Evolutionary conservation across 2,329 filamentous ascomycete species (phyloP).

Genomic region (Onygenales sp.): DNA sequence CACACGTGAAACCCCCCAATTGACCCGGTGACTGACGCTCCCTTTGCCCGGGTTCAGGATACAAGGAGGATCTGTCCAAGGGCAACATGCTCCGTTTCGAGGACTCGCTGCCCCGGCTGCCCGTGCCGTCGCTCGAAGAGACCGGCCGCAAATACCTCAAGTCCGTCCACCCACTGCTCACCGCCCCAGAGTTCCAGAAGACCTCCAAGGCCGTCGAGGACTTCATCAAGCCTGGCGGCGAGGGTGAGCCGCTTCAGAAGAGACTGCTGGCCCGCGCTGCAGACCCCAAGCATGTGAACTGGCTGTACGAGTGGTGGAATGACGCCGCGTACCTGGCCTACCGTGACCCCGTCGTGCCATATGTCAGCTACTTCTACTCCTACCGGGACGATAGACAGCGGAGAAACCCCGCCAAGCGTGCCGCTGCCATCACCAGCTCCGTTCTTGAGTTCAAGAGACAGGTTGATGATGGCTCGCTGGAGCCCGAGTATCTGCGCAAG

Average conservation of each 20-base stretch:
- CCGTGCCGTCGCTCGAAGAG: constrained; percentile 55
- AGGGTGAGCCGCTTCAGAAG: constrained; percentile 76
- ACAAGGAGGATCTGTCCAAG: constrained; percentile 55
- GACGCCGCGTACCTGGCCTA: constrained; percentile 85
- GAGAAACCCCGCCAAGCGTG: constrained; percentile 82
- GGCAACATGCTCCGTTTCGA: constrained; percentile 58
- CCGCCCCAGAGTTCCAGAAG: constrained; percentile 47
- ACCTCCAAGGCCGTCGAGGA: constrained; percentile 75
- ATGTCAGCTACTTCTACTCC: constrained; percentile 99
- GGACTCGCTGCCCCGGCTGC: constrained; percentile 53
- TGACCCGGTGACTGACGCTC: constrained; percentile 1
- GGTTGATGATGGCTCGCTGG: constrained; percentile 71
- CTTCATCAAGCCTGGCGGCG: constrained; percentile 78
- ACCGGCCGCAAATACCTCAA: constrained; percentile 57
- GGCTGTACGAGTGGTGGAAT: constrained; percentile 99
- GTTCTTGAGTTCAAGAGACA: constrained; percentile 89
- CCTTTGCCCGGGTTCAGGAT: constrained; percentile 37
- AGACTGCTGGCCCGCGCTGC: constrained; percentile 71
- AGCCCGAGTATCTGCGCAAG: constrained; percentile 98
- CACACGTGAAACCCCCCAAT: constrained; percentile 4
- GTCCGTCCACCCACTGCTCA: constrained; percentile 55
- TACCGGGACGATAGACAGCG: constrained; percentile 86
- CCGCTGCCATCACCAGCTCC: constrained; percentile 78
- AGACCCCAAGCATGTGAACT: constrained; percentile 77
- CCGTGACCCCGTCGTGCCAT: constrained; percentile 91